Evolutionary conservation across 305 asterid genomes (phyloP).

Genomic region (Stenogyne calaminthoides): DNA sequence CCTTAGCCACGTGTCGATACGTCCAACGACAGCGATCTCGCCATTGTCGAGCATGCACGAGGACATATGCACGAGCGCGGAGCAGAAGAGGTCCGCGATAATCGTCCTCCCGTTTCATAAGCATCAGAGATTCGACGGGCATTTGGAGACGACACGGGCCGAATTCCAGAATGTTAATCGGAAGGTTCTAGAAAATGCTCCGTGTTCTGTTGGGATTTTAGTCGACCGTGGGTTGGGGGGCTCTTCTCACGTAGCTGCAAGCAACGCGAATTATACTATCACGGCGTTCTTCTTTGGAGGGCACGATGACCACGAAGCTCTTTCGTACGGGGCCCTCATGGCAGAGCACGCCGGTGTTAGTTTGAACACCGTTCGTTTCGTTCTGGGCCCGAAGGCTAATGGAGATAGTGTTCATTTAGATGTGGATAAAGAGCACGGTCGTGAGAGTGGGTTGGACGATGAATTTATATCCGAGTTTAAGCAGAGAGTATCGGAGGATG

Average conservation of each 20-base stretch:
- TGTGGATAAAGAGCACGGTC: slow-evolving; percentile 20
- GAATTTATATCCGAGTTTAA: slow-evolving; percentile 54
- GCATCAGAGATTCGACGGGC: slow-evolving; percentile 73
- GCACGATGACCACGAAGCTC: slow-evolving; percentile 75
- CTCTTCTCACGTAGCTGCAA: slow-evolving; percentile 62
- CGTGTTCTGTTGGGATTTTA: slow-evolving; percentile 81
- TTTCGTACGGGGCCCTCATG: slow-evolving; percentile 73
- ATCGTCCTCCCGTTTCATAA: slow-evolving; percentile 78
- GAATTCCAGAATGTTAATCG: slow-evolving; percentile 62
- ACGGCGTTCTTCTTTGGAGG: slow-evolving; percentile 78
- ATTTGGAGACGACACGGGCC: slow-evolving; percentile 64
- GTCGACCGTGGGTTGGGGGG: slow-evolving; percentile 88
- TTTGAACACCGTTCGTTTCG: slow-evolving; percentile 49
- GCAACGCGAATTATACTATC: slow-evolving; percentile 61
- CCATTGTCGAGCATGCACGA: slow-evolving; percentile 72
- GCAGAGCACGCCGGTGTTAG: slow-evolving; percentile 80
- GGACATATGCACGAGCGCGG: slow-evolving; percentile 63
- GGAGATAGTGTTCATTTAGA: slow-evolving; percentile 42
- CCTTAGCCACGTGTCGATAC: slow-evolving; percentile 69
- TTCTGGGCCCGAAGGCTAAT: slow-evolving; percentile 31
- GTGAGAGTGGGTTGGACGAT: slow-evolving; percentile 43
- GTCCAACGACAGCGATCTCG: slow-evolving; percentile 76
- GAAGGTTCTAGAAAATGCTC: slow-evolving; percentile 69
- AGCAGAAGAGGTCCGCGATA: slow-evolving; percentile 55
- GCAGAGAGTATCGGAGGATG: slow-evolving; percentile 37